phyloP scores from a whole-genome alignment of 148 eudicot genomes.

The Oxyria digyna region DNA sequence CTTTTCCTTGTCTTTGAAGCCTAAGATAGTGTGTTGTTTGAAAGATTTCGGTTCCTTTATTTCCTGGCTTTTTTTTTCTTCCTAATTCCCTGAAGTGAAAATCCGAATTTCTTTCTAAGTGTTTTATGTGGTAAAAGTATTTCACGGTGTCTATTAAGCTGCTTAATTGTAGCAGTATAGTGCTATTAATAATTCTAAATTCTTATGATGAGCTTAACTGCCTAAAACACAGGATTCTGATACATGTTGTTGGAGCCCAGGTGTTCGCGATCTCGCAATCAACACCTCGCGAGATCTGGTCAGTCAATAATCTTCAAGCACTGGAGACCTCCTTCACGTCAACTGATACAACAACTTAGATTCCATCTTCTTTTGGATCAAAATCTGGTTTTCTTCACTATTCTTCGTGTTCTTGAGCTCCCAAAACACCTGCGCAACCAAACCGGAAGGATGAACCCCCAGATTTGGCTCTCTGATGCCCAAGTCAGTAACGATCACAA shows the following conservation, averaged over 20 bases:
- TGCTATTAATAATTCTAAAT: background rate
- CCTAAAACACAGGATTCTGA: background rate
- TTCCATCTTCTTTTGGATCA: too few species aligned
- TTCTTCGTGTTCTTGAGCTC: too few species aligned
- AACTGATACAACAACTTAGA: too few species aligned
- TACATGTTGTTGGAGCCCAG: background rate
- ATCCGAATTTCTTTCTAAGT: background rate
- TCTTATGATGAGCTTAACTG: background rate
- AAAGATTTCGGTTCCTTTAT: background rate
- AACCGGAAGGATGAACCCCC: too few species aligned
- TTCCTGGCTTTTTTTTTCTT: background rate
- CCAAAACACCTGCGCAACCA: too few species aligned
- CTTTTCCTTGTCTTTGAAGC: background rate
- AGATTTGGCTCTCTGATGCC: too few species aligned
- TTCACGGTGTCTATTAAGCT: background rate
- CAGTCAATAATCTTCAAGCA: too few species aligned
- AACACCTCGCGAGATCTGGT: too few species aligned
- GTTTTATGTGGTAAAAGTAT: background rate
- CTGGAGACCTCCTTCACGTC: too few species aligned
- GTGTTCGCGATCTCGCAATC: too few species aligned
- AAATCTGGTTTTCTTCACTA: too few species aligned
- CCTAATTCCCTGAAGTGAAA: background rate
- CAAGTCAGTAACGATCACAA: too few species aligned
- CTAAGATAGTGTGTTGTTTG: background rate
- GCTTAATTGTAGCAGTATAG: background rate